These are phyloP conservation scores for Cladosporium oxysporum DNA, from an alignment of 2,329 filamentous ascomycete species.

Conservation along the genomic window DNA sequence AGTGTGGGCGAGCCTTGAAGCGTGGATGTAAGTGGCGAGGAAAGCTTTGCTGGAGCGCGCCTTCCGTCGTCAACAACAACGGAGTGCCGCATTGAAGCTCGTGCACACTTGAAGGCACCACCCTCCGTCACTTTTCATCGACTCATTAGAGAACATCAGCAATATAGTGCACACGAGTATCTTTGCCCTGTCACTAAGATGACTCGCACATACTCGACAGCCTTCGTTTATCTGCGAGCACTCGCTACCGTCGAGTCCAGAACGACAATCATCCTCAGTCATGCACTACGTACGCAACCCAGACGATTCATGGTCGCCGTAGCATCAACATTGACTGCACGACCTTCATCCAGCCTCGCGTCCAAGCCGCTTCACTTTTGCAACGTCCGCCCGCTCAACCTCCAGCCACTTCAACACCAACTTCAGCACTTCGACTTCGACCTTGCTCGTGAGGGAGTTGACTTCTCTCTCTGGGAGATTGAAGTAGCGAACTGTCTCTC, in stretches of 20 bases:
- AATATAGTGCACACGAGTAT: background rate
- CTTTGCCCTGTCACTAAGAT: background rate
- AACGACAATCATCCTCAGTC: background rate
- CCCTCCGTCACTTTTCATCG: background rate
- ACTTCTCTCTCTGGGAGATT: background rate
- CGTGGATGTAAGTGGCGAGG: background rate
- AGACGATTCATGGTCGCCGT: background rate
- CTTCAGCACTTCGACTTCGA: background rate
- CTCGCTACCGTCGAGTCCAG: background rate
- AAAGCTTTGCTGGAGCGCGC: background rate
- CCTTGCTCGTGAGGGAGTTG: background rate
- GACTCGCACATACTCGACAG: background rate
- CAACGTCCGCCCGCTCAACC: background rate
- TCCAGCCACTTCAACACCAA: background rate
- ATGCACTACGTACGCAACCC: background rate
- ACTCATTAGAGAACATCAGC: background rate
- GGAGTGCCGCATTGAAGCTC: background rate
- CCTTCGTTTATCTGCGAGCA: background rate
- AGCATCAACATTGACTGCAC: background rate
- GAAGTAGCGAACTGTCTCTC: background rate
- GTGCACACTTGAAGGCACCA: background rate
- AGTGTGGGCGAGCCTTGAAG: background rate
- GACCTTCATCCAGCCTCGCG: background rate
- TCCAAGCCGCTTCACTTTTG: background rate
- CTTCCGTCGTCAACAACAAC: background rate